These are phyloP conservation scores for Lasiodiplodia sp. DNA, from an alignment of 2,329 filamentous ascomycete genomes.

Conservation along the genomic window DNA sequence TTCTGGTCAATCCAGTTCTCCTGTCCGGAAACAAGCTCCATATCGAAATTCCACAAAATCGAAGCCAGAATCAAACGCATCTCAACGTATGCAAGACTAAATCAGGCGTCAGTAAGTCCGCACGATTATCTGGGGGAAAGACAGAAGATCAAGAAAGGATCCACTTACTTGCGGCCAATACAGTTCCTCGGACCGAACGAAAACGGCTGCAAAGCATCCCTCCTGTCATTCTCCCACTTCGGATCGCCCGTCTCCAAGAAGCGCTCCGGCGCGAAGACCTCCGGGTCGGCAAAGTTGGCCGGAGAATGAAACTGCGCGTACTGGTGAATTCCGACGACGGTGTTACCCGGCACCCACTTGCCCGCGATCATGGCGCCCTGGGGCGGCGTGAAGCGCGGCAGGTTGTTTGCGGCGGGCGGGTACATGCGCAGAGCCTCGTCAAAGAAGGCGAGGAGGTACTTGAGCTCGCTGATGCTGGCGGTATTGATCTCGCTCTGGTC, in stretches of 20 bases:
- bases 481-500: conserved; percentile 45
- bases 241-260: conserved; percentile 45
- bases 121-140: too few relatives aligned
- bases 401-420: conserved; percentile 47
- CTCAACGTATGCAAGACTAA: conserved; percentile 48
- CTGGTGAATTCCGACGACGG: conserved; percentile 33
- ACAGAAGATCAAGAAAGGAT: neutral
- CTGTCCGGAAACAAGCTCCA: conserved; percentile 44
- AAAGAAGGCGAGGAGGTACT: conserved; percentile 49
- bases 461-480: conserved; percentile 39
- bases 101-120: neutral
- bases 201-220: conserved; percentile 52
- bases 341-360: conserved; percentile 44
- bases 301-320: conserved; percentile 25
- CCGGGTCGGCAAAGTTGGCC: conserved; percentile 46
- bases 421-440: conserved; percentile 53
- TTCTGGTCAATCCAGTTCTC: conserved; percentile 41
- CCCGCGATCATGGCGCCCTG: conserved; percentile 48
- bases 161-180: conserved; percentile 45
- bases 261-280: conserved; percentile 50
- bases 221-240: conserved; percentile 41
- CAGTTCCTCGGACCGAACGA: conserved; percentile 52
- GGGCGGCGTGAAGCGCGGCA: conserved; percentile 43
- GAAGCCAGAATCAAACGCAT: conserved; percentile 51
- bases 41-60: conserved; percentile 48